Evolutionary conservation across 2,329 filamentous ascomycete species (phyloP).

Genomic region (Cladophialophora carrionii): DNA sequence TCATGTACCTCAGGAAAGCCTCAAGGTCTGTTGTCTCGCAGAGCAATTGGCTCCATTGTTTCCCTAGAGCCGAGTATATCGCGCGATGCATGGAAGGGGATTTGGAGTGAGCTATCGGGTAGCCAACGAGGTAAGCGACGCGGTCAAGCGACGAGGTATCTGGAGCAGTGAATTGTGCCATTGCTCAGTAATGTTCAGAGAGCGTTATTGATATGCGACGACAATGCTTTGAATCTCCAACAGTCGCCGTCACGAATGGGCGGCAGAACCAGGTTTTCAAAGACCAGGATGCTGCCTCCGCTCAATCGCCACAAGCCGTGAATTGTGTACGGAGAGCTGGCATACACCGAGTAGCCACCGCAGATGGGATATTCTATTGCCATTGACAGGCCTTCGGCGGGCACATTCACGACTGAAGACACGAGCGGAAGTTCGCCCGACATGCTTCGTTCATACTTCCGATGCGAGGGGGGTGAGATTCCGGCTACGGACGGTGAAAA

Average conservation of each 20-base stretch:
- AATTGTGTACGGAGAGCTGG: background rate
- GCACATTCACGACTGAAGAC: background rate
- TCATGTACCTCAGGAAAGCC: constrained; percentile 44
- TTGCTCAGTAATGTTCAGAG: constrained; percentile 2
- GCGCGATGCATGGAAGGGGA: constrained; percentile 60
- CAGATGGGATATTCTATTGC: background rate
- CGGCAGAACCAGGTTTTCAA: background rate
- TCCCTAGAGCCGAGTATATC: constrained; percentile 55
- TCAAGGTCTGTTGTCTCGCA: constrained; percentile 39
- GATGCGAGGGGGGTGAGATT: background rate
- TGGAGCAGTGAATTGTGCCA: constrained; percentile 24
- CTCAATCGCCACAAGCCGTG: background rate
- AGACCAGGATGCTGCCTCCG: background rate
- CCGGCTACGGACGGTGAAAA: background rate
- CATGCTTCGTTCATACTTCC: background rate
- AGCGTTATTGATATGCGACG: background rate
- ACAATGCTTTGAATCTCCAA: background rate
- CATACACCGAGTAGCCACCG: background rate
- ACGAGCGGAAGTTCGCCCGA: background rate
- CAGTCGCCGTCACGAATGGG: background rate
- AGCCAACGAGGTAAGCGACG: constrained; percentile 61
- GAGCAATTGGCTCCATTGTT: constrained; percentile 57
- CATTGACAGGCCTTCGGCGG: background rate
- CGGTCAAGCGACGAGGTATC: constrained; percentile 47
- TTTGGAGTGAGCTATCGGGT: constrained; percentile 61